Base-by-base conservation (phyloP, 192 early-diverging fungal species). In the Fimicolochytrium jonesii region DNA sequence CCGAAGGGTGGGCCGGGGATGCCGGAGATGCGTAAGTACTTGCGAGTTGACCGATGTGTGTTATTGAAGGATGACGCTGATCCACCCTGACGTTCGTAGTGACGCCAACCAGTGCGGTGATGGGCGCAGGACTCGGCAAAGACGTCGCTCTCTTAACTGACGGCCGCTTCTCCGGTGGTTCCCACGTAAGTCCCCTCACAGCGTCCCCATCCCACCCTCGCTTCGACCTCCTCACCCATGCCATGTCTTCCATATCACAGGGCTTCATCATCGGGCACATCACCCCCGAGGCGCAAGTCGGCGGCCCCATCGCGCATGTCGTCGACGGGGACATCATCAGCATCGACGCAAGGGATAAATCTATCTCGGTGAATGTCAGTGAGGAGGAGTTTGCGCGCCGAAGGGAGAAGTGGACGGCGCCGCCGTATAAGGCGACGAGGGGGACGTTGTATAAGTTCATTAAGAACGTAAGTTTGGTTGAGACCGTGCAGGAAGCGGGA, bases 231-330 rank as follows among this genome's bases (percentile, higher is more conserved):
- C 6, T 33, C 18, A 15, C 23, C 25, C 28, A 56, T 6, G 23
- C 29, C 7, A 18, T 29, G 55, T n/a, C n/a, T n/a, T n/a, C n/a
- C n/a, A 23, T 5, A 33, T n/a, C 23, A 18, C 61, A 87, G 83
- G 93, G 97, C 32, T 99, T 99, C 66, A 97, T 99, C 62, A 95
- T 99, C 69, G 97, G 97, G 26, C 97, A 99, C 70, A 93, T 99
- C 67, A 90, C 94, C 4, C 97, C 97, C 6, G 97, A 99, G 74
- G 97, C 97, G 4, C 93, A 97, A 69, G 88, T 79, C 11, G 97
- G 97, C 42, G 97, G 97, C 4, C 97, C 97, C 7, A 90, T 99
- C 57, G 97, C 87, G 11, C 82, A 95, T 61, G 76, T 99, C 51
- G 63, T 82, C 42, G 83, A 99, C 68, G 95, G 92, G 31, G 97